Evolutionary conservation across 768 basidiomycete genomes (phyloP).

Genomic region (Albatrellus ellisii): DNA sequence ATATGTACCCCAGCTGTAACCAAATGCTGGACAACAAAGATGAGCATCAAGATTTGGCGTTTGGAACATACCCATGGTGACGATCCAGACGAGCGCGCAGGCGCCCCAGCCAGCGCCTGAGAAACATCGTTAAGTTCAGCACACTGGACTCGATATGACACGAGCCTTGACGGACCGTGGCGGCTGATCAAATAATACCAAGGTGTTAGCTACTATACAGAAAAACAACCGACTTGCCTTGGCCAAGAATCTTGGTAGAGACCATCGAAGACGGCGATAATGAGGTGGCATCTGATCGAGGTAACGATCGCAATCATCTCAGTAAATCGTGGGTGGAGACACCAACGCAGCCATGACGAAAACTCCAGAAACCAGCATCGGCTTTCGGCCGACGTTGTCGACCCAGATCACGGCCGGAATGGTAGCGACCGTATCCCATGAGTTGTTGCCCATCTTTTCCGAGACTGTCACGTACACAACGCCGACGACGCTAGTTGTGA

Average conservation of each 20-base stretch:
- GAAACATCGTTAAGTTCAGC: too few relatives aligned
- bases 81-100: constrained; percentile 60
- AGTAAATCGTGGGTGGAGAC: constrained; percentile 4
- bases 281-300: constrained; percentile 55
- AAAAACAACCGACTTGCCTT: constrained; percentile 26
- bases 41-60: not conserved
- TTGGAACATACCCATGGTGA: constrained; percentile 50
- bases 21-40: constrained; percentile 33
- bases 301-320: constrained; percentile 12
- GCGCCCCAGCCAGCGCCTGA: constrained; percentile 62
- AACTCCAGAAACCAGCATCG: constrained; percentile 56
- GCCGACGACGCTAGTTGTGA: constrained; percentile 65
- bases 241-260: constrained; percentile 42
- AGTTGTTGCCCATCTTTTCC: not conserved
- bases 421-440: constrained; percentile 41
- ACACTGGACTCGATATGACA: too few relatives aligned
- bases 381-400: constrained; percentile 63
- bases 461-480: constrained; percentile 39
- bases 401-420: constrained; percentile 74
- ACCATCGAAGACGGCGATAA: constrained; percentile 52
- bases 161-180: too few relatives aligned
- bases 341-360: constrained; percentile 67
- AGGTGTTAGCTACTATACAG: not conserved
- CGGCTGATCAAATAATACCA: too few relatives aligned
- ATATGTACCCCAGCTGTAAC: constrained; percentile 56